A percentile compares a stretch with the other conserved stretches of the same genome.
phyloP scores from a whole-genome alignment of 148 eudicot genomes.

The Fagopyrum esculentum region DNA sequence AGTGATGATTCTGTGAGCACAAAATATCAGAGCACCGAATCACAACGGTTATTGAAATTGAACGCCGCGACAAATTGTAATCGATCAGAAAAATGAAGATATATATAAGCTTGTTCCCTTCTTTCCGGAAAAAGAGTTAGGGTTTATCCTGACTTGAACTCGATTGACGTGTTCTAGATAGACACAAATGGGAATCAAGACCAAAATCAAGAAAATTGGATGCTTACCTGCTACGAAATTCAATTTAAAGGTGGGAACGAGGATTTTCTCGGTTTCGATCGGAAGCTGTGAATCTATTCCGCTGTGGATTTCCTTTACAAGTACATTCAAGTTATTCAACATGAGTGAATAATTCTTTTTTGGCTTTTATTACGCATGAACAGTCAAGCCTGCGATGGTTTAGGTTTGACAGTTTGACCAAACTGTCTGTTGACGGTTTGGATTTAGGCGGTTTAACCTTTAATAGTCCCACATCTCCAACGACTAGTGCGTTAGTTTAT shows the following conservation, averaged over 20 bases:
- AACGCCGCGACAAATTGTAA: background rate
- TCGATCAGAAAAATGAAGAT: background rate
- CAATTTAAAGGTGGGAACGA: background rate
- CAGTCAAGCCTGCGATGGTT: too few relatives aligned
- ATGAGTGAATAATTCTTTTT: too few relatives aligned
- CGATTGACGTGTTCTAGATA: background rate
- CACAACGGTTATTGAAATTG: background rate
- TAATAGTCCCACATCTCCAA: too few relatives aligned
- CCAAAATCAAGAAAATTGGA: background rate
- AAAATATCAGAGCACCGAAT: background rate
- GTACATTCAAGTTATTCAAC: too few relatives aligned
- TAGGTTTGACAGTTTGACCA: too few relatives aligned
- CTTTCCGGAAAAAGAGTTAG: background rate
- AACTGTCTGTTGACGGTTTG: too few relatives aligned
- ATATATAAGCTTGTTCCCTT: background rate
- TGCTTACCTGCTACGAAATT: conserved; percentile 3
- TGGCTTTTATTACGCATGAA: too few relatives aligned
- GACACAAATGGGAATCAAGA: background rate
- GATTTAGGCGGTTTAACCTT: too few relatives aligned
- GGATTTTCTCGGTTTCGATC: background rate
- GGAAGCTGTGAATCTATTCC: background rate
- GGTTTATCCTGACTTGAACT: background rate
- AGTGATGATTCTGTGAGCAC: background rate
- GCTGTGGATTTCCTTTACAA: background rate
- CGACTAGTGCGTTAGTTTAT: too few relatives aligned